A percentile compares a stretch with the other conserved stretches of the same genome.
These are phyloP conservation scores for Prunus fruticosa DNA, from an alignment of 306 rosid genomes.

Conservation along the genomic window DNA sequence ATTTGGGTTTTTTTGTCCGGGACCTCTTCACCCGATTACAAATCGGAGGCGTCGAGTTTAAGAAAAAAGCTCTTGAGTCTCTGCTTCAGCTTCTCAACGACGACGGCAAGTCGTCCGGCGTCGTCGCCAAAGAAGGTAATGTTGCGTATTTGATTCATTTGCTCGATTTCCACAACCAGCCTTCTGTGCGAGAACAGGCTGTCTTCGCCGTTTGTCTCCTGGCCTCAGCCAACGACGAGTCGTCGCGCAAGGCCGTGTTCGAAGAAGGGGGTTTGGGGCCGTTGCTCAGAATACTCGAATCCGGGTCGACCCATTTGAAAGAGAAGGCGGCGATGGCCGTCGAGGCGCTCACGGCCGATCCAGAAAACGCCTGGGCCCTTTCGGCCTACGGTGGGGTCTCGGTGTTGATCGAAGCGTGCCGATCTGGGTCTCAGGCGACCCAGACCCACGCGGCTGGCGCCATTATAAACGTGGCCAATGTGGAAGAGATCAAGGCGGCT, in stretches of 20 bases:
- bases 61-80: slow-evolving; percentile 55
- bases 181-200: slow-evolving; percentile 40
- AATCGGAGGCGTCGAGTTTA: slow-evolving; percentile 57
- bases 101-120: slow-evolving; percentile 33
- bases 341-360: slow-evolving; percentile 43
- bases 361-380: slow-evolving; percentile 57
- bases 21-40: slow-evolving; percentile 56
- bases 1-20: slow-evolving; percentile 36
- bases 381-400: slow-evolving; percentile 55
- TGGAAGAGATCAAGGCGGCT: slow-evolving; percentile 37
- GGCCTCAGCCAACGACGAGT: slow-evolving; percentile 40
- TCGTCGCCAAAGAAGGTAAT: slow-evolving; percentile 42
- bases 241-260: slow-evolving; percentile 41
- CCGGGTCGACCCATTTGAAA: slow-evolving; percentile 32
- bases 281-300: slow-evolving; percentile 39
- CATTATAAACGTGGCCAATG: slow-evolving; percentile 36
- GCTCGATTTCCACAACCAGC: slow-evolving; percentile 43
- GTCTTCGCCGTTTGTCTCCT: slow-evolving; percentile 36
- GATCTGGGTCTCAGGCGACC: slow-evolving; percentile 44
- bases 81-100: slow-evolving; percentile 41
- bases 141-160: slow-evolving; percentile 39
- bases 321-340: slow-evolving; percentile 51
- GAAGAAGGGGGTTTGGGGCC: slow-evolving; percentile 59
- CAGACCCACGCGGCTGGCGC: slow-evolving; percentile 47
- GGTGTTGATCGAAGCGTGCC: slow-evolving; percentile 42